Percentiles rank a stretch among this genome's conserved stretches.
Evolutionary conservation across 305 asterid genomes (phyloP).

Genomic region (Solanum hybrid): DNA sequence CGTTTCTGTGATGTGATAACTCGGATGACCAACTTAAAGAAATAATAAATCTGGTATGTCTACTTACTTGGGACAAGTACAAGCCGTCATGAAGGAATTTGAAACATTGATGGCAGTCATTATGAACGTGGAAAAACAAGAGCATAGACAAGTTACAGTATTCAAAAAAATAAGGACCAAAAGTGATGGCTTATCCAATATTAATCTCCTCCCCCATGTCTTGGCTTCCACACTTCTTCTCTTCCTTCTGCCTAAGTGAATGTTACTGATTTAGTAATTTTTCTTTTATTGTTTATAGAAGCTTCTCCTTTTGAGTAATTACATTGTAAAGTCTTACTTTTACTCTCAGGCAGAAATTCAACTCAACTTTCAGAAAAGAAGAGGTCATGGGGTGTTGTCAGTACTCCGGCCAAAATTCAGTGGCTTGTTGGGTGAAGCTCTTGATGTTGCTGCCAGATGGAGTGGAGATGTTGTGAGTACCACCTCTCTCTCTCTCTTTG

Average conservation of each 20-base stretch:
- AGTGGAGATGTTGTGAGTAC: conserved; percentile 96
- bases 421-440: conserved; percentile 96
- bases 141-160: not conserved
- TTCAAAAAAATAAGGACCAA: not conserved
- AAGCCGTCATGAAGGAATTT: not conserved
- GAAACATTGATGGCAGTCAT: not conserved
- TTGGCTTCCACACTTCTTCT: not conserved
- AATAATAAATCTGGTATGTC: not conserved
- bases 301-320: not conserved
- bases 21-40: not conserved
- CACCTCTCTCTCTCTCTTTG: not conserved
- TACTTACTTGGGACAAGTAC: not conserved
- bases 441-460: conserved; percentile 99
- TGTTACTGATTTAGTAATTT: not conserved
- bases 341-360: conserved; percentile 85
- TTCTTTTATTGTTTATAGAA: not conserved
- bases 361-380: conserved; percentile 90
- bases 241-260: not conserved
- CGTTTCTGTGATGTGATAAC: not conserved
- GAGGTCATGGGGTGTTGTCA: conserved; percentile 92
- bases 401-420: conserved; percentile 95
- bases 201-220: not conserved
- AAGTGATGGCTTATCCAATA: not conserved
- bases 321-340: not conserved
- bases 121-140: not conserved